Percentiles rank a stretch among this genome's conserved stretches.
phyloP scores from a whole-genome alignment of 2,329 filamentous ascomycete genomes.

The Penicillium sp. region DNA sequence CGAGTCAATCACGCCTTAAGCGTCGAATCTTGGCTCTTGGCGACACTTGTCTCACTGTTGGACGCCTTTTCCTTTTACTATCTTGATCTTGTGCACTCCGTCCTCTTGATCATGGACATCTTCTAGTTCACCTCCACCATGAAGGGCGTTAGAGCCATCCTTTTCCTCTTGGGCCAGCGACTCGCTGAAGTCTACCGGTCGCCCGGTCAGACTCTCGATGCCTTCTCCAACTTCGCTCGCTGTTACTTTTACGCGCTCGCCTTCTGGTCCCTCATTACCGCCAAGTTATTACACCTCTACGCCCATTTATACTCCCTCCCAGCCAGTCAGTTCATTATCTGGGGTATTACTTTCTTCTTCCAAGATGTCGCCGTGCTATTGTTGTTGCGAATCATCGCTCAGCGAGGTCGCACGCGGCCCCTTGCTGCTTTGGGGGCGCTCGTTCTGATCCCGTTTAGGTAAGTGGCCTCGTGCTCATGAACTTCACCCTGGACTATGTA shows the following conservation, averaged over 20 bases:
- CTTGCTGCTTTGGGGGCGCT: conserved; percentile 18
- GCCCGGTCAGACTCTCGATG: conserved; percentile 16
- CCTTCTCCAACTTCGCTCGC: conserved; percentile 27
- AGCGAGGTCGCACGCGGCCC: conserved; percentile 21
- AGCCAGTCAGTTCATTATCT: conserved; percentile 19
- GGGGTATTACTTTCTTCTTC: conserved; percentile 29
- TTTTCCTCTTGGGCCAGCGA: conserved; percentile 6
- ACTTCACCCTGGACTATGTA: no score
- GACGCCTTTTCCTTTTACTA: neutral
- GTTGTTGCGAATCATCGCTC: conserved; percentile 21
- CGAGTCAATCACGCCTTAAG: conserved; percentile 2
- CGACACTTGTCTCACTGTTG: neutral
- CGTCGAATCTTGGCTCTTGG: conserved; percentile 1
- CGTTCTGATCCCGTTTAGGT: conserved; percentile 28
- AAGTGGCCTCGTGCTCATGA: conserved; percentile 6
- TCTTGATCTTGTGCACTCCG: neutral
- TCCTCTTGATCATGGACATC: neutral
- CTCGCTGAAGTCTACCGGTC: conserved; percentile 10
- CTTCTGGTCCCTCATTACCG: conserved; percentile 24
- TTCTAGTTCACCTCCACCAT: neutral
- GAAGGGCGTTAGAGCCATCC: neutral
- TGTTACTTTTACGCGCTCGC: conserved; percentile 30
- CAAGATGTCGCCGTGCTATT: conserved; percentile 28
- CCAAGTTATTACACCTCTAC: conserved; percentile 27
- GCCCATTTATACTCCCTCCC: conserved; percentile 27